These are phyloP conservation scores for Evansstolkia leycettana DNA, from an alignment of 495 filamentous ascomycete genomes.

Conservation along the genomic window DNA sequence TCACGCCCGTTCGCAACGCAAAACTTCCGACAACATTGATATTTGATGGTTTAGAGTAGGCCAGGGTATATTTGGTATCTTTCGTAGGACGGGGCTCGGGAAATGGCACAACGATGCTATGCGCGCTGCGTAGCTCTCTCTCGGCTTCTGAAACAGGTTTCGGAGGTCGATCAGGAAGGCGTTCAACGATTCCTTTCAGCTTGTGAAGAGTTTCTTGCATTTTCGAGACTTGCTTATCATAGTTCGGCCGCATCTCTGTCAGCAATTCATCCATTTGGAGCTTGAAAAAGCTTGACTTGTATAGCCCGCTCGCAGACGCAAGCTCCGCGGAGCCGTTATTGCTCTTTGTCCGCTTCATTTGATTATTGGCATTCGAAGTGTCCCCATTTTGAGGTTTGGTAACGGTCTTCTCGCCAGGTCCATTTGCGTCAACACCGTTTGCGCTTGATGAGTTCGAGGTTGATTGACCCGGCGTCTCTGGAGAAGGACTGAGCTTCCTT, in stretches of 20 bases:
- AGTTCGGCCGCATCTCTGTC: slow-evolving; percentile 52
- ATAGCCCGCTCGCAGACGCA: slow-evolving; percentile 34
- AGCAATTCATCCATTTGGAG: slow-evolving; percentile 80
- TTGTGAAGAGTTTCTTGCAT: slow-evolving; percentile 59
- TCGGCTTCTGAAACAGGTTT: slow-evolving; percentile 54
- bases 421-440: too few species aligned
- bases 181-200: slow-evolving; percentile 65
- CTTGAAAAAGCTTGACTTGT: slow-evolving; percentile 68
- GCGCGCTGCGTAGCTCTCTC: slow-evolving; percentile 48
- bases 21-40: slow-evolving; percentile 88
- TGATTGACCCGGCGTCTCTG: slow-evolving; percentile 9
- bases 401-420: too few species aligned
- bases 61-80: slow-evolving; percentile 67
- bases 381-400: too few species aligned
- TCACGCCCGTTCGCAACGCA: slow-evolving; percentile 59
- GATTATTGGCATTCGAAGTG: too few species aligned
- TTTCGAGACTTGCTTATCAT: slow-evolving; percentile 48
- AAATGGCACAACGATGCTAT: slow-evolving; percentile 64
- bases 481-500: slow-evolving; percentile 25
- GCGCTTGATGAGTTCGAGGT: slow-evolving; percentile 4
- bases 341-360: background rate
- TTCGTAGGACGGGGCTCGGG: slow-evolving; percentile 61
- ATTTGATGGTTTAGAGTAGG: slow-evolving; percentile 60
- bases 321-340: slow-evolving; percentile 22
- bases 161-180: slow-evolving; percentile 42